A percentile compares a stretch with the other conserved stretches of the same genome.
phyloP scores from a whole-genome alignment of 768 basidiomycete species.

The Mycena indigotica region DNA sequence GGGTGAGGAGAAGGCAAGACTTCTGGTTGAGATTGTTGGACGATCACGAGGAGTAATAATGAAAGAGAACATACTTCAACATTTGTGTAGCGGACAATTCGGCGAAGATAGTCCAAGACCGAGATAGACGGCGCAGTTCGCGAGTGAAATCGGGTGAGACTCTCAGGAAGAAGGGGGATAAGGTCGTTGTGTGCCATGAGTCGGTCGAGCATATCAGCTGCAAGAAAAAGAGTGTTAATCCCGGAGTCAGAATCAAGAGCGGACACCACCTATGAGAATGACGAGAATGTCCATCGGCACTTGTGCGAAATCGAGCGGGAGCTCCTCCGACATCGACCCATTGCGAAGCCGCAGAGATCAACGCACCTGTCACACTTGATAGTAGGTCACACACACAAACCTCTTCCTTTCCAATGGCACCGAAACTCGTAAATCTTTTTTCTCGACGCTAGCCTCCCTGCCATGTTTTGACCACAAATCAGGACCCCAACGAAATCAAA shows the following conservation, averaged over 20 bases:
- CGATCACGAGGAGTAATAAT: background rate
- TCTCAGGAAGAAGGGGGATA: constrained; percentile 88
- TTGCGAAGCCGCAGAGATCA: constrained; percentile 44
- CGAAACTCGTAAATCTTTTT: constrained; percentile 60
- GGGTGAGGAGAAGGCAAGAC: constrained; percentile 76
- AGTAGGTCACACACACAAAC: constrained; percentile 32
- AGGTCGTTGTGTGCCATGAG: constrained; percentile 95
- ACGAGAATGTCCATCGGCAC: constrained; percentile 82
- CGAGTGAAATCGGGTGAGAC: constrained; percentile 95
- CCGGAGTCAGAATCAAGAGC: no score
- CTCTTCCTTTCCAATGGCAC: constrained; percentile 30
- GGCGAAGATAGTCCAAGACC: constrained; percentile 89
- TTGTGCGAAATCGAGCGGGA: constrained; percentile 85
- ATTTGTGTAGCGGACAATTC: constrained; percentile 94
- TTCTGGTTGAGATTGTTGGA: constrained; percentile 47
- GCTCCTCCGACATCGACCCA: constrained; percentile 80
- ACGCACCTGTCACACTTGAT: constrained; percentile 9
- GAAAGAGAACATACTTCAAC: constrained; percentile 69
- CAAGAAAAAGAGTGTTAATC: no score
- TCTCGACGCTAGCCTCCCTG: constrained; percentile 2
- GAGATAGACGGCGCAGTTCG: constrained; percentile 85
- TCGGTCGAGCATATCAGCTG: constrained; percentile 95
- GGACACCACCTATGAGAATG: constrained; percentile 87
- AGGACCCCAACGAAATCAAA: constrained; percentile 98
- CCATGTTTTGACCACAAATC: constrained; percentile 10